These are phyloP conservation scores for Cryptococcus sp. DNA, from an alignment of 1,284 basidiomycete genomes.

Conservation along the genomic window DNA sequence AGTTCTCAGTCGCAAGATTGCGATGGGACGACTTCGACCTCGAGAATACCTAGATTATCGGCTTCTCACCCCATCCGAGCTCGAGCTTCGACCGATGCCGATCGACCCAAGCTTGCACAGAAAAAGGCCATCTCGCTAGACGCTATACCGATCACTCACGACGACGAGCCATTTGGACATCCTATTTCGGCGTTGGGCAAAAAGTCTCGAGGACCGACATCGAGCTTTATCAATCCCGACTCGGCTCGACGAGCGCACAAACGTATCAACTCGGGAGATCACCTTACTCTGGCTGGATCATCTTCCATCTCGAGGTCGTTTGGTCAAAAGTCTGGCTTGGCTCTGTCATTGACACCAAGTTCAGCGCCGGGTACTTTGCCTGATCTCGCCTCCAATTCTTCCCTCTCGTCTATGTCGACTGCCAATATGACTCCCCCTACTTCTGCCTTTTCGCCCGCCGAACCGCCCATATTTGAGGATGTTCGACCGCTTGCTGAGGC, in stretches of 20 bases:
- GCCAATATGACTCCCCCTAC: constrained; percentile 30
- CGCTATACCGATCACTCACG: constrained; percentile 20
- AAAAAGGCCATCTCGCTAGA: constrained; percentile 43
- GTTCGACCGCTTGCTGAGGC: constrained; percentile 47
- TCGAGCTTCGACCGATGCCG: constrained; percentile 24
- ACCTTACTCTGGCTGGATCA: constrained; percentile 9
- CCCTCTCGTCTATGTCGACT: constrained; percentile 34
- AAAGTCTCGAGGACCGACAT: constrained; percentile 17
- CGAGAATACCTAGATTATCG: constrained; percentile 12
- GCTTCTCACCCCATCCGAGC: constrained; percentile 29
- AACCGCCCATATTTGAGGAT: constrained; percentile 44
- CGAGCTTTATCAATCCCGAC: neutral
- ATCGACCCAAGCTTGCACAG: constrained; percentile 20
- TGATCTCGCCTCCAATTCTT: constrained; percentile 40
- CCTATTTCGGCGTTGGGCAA: constrained; percentile 16
- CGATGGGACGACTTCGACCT: constrained; percentile 3
- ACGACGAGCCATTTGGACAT: constrained; percentile 36
- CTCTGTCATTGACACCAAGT: constrained; percentile 28
- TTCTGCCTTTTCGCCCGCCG: constrained; percentile 31
- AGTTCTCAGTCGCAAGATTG: constrained; percentile 33
- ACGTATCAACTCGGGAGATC: constrained; percentile 27
- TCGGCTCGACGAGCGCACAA: constrained; percentile 20
- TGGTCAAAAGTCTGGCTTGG: constrained; percentile 45
- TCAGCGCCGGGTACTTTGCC: constrained; percentile 22
- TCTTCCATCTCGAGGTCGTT: constrained; percentile 40